A percentile compares a stretch with the other conserved stretches of the same genome.
These are phyloP conservation scores for Neofusicoccum umdonicola DNA, from an alignment of 2,329 filamentous ascomycete genomes.

Conservation along the genomic window DNA sequence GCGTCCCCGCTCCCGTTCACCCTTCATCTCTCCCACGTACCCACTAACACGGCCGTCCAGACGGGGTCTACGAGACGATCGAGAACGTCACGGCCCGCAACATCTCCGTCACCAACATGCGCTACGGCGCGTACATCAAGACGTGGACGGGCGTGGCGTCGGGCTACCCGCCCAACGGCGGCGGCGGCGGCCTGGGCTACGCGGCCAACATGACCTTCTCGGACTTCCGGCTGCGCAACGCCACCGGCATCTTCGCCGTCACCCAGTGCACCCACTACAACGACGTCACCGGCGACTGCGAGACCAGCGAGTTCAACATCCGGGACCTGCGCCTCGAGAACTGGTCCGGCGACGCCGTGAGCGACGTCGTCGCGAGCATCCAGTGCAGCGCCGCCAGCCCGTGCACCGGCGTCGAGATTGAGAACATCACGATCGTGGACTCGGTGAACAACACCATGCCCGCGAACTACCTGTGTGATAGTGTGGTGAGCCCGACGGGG, in stretches of 20 bases:
- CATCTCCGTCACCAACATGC: conserved; percentile 46
- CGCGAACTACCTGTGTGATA: conserved; percentile 25
- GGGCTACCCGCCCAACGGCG: conserved; percentile 57
- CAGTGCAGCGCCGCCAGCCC: conserved; percentile 30
- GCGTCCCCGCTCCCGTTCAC: background rate
- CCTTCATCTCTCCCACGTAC: too few species aligned
- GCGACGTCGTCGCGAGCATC: conserved; percentile 23
- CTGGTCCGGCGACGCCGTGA: conserved; percentile 30
- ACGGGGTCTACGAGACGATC: conserved; percentile 6
- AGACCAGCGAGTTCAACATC: conserved; percentile 42
- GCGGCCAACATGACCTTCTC: conserved; percentile 37
- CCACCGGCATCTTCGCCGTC: conserved; percentile 35
- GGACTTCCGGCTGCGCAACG: conserved; percentile 31
- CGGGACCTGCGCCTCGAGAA: conserved; percentile 31
- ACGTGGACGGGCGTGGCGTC: conserved; percentile 56
- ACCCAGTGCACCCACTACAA: conserved; percentile 43
- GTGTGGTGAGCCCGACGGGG: conserved; percentile 19
- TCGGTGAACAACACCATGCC: conserved; percentile 21
- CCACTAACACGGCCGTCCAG: background rate
- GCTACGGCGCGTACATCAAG: conserved; percentile 55
- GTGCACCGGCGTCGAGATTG: conserved; percentile 24
- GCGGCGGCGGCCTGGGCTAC: conserved; percentile 54
- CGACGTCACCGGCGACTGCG: conserved; percentile 38
- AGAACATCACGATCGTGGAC: conserved; percentile 22
- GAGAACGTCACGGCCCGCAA: conserved; percentile 48